Percentiles rank a stretch among this genome's conserved stretches.
Conservation (phyloP, 192 early-diverging fungal genomes). For the Umbelopsis isabellina region DNA sequence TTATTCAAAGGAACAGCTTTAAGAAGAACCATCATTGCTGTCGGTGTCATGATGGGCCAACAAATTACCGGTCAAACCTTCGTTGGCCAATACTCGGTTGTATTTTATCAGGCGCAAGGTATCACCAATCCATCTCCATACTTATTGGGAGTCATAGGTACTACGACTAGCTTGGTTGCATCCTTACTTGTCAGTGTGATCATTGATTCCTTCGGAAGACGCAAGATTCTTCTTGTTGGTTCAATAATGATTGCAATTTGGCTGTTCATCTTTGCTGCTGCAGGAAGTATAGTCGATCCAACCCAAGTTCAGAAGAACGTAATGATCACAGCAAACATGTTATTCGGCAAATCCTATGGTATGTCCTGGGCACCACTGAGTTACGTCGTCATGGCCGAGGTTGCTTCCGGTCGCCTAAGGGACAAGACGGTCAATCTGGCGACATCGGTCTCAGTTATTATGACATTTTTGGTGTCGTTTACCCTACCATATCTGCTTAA, state of each 20-base stretch:
- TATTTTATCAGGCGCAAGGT: constrained; percentile 10
- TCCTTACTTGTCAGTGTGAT: constrained; percentile 10
- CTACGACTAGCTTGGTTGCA: constrained; percentile 4
- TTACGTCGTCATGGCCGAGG: constrained; percentile 19
- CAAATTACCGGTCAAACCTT: constrained; percentile 25
- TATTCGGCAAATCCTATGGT: constrained; percentile 19
- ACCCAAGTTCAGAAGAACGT: constrained; percentile 20
- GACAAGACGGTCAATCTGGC: constrained; percentile 18
- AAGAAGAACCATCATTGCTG: constrained; percentile 9
- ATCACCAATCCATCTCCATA: constrained; percentile 23
- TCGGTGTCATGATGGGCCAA: constrained; percentile 14
- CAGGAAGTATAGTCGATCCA: constrained; percentile 8
- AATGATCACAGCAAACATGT: constrained; percentile 12
- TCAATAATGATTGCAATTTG: constrained; percentile 2
- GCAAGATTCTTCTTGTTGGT: constrained; percentile 1
- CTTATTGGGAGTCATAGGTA: constrained; percentile 4
- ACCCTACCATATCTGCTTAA: constrained; percentile 21
- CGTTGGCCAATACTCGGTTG: constrained; percentile 17
- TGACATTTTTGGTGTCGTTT: constrained; percentile 20
- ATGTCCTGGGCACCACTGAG: constrained; percentile 24
- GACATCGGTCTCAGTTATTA: constrained; percentile 9
- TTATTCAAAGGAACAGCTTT: not conserved
- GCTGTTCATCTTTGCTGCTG: constrained; percentile 12
- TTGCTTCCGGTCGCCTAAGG: constrained; percentile 9
- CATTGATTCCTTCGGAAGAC: constrained; percentile 20